Evolutionary conservation across 345 rosid genomes (phyloP).

Genomic region (Chamaenerion angustifolium): DNA sequence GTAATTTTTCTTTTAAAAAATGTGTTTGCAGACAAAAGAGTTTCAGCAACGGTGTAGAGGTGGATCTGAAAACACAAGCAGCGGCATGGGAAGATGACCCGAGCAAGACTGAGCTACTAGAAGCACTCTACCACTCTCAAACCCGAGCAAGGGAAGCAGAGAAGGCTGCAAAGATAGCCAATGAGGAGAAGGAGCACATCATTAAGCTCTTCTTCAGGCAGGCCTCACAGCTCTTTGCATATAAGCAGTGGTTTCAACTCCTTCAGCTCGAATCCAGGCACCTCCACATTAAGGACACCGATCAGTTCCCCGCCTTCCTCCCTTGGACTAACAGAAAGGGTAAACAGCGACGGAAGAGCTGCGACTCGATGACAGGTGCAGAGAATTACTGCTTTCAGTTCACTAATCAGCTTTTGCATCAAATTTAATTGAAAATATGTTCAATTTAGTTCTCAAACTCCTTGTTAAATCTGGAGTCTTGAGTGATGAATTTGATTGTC

Average conservation of each 20-base stretch:
- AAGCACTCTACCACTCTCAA: conserved; percentile 82
- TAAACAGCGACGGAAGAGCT: conserved; percentile 14
- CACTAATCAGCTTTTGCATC: no score
- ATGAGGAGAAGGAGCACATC: conserved; percentile 69
- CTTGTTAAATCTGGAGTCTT: no score
- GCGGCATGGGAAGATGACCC: conserved; percentile 22
- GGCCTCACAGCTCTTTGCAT: conserved; percentile 86
- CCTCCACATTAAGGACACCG: conserved; percentile 44
- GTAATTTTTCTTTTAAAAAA: not conserved
- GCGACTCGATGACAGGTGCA: conserved; percentile 5
- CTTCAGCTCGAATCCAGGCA: conserved; percentile 65
- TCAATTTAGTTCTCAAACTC: no score
- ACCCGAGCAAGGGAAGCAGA: conserved; percentile 98
- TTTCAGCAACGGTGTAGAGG: conserved; percentile 9
- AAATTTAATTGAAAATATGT: no score
- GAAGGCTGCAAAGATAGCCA: conserved; percentile 58
- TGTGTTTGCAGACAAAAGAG: conserved; percentile 8
- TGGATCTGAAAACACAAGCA: conserved; percentile 7
- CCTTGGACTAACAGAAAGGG: conserved; percentile 32
- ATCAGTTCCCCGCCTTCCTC: conserved; percentile 32
- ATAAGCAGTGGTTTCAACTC: conserved; percentile 73
- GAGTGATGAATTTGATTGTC: no score
- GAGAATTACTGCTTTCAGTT: no score
- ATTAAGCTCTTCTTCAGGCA: conserved; percentile 69
- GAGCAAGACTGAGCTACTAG: conserved; percentile 62